Evolutionary conservation across 139 green algal species (phyloP), one percentile per base, ranked within the genome.

Genomic region (Edaphochlamys debaryana): DNA sequence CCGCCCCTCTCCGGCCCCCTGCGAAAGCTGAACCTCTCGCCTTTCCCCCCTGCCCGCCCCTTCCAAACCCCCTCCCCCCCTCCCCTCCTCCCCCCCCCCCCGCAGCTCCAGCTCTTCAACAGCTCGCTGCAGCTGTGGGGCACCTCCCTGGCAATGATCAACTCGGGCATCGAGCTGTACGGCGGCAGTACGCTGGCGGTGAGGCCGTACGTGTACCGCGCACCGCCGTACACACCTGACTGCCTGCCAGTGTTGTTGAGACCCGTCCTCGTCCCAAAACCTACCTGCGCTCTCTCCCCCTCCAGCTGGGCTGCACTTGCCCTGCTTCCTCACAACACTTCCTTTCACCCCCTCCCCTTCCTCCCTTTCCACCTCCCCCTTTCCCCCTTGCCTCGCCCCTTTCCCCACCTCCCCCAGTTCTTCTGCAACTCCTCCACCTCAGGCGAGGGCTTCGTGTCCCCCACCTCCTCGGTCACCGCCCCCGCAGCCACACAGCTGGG

Each of bases 111-210:
- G 62, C 62, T 82, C 42, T 29, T 37, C 76, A 82, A 82, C 76
- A 67, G 23, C 62, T 74, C 30, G 9, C 42, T 82, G 62, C 42
- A 82, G 76, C 76, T 82, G 34, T 74, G 42, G 42, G 76, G 9
- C 63, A 66, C 42, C n/a, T 7, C 22, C 7, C 41, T 82, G 42
- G 63, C 29, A 17, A 41, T 82, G 32, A 29, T 66, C 34, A 73
- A 73, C 45, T 38, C 22, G 11, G 22, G 32, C 8, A 17, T 82
- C 25, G 62, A 72, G 63, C 64, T 82, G 76, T 64, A 82, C 63
- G 63, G 63, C 42, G 32, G 32, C n/a, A 67, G 42, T 32, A 34
- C 22, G 9, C 27, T 82, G 22, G 32, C 27, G 27, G 76, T 82
- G 37, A 32, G 73, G 56, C 7, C 15, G 52, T 25, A 4, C 17